phyloP scores from a whole-genome alignment of 2,329 filamentous ascomycete genomes.

The Fusarium goolgardi region DNA sequence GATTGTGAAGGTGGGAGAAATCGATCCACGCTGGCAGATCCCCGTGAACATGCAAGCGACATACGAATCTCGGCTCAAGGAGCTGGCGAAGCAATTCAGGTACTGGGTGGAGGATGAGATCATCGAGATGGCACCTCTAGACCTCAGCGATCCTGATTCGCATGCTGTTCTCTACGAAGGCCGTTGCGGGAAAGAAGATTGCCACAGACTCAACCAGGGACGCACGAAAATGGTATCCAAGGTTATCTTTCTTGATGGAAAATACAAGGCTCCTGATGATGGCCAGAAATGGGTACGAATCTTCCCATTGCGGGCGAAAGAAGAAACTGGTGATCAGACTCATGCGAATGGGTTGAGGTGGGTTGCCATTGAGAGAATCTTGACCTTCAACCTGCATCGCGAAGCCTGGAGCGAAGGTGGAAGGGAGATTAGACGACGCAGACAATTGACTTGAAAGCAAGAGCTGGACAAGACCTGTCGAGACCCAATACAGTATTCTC shows the following conservation, averaged over 20 bases:
- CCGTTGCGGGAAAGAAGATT: slow-evolving; percentile 52
- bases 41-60: slow-evolving; percentile 49
- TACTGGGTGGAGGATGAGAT: slow-evolving; percentile 55
- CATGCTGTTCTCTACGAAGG: slow-evolving; percentile 51
- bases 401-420: slow-evolving; percentile 50
- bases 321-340: slow-evolving; percentile 43
- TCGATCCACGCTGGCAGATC: slow-evolving; percentile 53
- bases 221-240: slow-evolving; percentile 55
- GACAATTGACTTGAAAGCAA: slow-evolving; percentile 18
- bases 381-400: slow-evolving; percentile 54
- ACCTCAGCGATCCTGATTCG: slow-evolving; percentile 51
- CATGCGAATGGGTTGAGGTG: slow-evolving; percentile 53
- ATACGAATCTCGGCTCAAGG: slow-evolving; percentile 47
- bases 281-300: slow-evolving; percentile 50
- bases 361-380: slow-evolving; percentile 53
- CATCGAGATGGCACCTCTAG: slow-evolving; percentile 53
- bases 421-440: slow-evolving; percentile 38
- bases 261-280: slow-evolving; percentile 46
- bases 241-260: slow-evolving; percentile 52
- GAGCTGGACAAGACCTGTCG: neutral
- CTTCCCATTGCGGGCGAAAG: slow-evolving; percentile 49
- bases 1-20: slow-evolving; percentile 56
- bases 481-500: neutral
- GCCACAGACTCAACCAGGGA: slow-evolving; percentile 52
- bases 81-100: slow-evolving; percentile 53